phyloP scores from a whole-genome alignment of 1,284 basidiomycete genomes.

The Malassezia yamatoensis region DNA sequence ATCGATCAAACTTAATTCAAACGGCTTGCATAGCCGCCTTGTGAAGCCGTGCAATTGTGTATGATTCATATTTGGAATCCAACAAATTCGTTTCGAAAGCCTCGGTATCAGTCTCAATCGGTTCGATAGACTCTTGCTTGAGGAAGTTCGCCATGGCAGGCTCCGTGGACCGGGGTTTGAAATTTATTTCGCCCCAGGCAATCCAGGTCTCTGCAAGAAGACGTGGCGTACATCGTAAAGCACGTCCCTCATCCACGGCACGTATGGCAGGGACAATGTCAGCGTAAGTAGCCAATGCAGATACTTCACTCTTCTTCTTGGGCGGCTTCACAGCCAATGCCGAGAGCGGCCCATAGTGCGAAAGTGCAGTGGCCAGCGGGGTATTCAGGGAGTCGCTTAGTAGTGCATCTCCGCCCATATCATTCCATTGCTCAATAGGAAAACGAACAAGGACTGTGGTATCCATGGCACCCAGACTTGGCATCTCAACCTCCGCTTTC shows the following conservation, averaged over 20 bases:
- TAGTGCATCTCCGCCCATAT: slow-evolving; percentile 15
- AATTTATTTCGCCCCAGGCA: slow-evolving; percentile 25
- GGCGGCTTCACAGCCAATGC: slow-evolving; percentile 22
- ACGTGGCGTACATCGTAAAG: slow-evolving; percentile 28
- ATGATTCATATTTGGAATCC: slow-evolving; percentile 12
- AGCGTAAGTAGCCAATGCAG: slow-evolving; percentile 29
- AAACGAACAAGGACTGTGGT: slow-evolving; percentile 31
- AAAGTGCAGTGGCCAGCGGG: slow-evolving; percentile 22
- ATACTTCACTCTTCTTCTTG: slow-evolving; percentile 26
- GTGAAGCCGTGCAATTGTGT: slow-evolving; percentile 10
- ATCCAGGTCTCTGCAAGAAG: slow-evolving; percentile 36
- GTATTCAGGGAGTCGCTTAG: slow-evolving; percentile 13
- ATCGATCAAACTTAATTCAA: slow-evolving; percentile 22
- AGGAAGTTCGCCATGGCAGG: not conserved
- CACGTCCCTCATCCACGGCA: slow-evolving; percentile 26
- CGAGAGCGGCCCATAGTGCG: slow-evolving; percentile 26
- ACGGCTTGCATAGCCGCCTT: slow-evolving; percentile 1
- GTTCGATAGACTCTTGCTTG: not conserved
- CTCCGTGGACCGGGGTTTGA: not conserved
- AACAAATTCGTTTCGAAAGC: not conserved
- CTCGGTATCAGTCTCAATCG: not conserved
- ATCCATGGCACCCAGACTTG: slow-evolving; percentile 26
- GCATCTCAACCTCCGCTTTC: slow-evolving; percentile 11
- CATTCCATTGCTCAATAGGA: slow-evolving; percentile 22
- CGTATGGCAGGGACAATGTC: slow-evolving; percentile 27